A percentile compares a stretch with the other conserved stretches of the same genome.
Conservation (phyloP, 805 yeast species). For the Candida golubevii region DNA sequence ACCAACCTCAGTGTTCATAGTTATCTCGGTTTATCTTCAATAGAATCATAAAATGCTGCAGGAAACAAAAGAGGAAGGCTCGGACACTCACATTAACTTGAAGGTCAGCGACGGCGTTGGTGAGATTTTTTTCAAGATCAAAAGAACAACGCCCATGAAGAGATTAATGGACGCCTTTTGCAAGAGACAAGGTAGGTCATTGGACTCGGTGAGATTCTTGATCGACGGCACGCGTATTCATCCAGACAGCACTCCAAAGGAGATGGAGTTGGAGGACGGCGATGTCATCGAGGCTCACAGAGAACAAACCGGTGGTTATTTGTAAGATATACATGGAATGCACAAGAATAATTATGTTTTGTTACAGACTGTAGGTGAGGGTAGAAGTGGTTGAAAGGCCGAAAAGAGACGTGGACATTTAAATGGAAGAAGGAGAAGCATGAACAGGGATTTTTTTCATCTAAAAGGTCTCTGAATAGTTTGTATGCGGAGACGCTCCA, state of each 20-base stretch:
- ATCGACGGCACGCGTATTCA: constrained; percentile 89
- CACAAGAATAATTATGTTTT: background rate
- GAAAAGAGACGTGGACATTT: no score
- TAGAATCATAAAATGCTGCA: constrained; percentile 12
- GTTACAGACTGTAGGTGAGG: no score
- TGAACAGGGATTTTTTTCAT: no score
- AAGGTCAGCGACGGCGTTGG: constrained; percentile 92
- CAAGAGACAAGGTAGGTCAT: constrained; percentile 91
- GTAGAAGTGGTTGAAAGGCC: no score
- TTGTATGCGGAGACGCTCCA: no score
- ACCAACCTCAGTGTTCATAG: background rate
- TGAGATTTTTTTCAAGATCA: constrained; percentile 93
- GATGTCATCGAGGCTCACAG: constrained; percentile 96
- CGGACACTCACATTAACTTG: constrained; percentile 75
- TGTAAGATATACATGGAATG: constrained; percentile 4
- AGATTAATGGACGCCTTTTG: constrained; percentile 98
- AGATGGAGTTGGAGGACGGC: constrained; percentile 89
- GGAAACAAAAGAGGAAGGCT: constrained; percentile 19
- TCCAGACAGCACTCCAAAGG: constrained; percentile 89
- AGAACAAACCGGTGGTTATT: constrained; percentile 77
- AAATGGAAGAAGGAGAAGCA: no score
- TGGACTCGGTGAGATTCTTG: constrained; percentile 78
- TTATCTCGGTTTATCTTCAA: background rate
- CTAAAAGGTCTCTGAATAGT: no score
- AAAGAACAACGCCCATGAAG: constrained; percentile 84